These are phyloP conservation scores for Leptographium radiaticola DNA, from an alignment of 2,329 filamentous ascomycete genomes.

Conservation along the genomic window DNA sequence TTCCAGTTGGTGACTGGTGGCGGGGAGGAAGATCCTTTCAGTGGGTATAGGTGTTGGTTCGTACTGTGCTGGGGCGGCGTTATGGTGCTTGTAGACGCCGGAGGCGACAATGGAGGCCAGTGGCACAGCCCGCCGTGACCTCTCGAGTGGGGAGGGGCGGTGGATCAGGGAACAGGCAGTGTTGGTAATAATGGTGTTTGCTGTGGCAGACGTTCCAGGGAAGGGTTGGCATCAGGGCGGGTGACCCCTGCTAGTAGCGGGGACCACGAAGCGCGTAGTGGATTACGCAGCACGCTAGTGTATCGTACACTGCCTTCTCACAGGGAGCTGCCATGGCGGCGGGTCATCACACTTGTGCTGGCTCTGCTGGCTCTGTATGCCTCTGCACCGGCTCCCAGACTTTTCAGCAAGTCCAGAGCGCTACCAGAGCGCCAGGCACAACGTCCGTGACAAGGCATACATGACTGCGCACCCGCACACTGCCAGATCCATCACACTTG, in stretches of 20 bases:
- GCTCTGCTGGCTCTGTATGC: neutral
- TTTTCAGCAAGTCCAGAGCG: neutral
- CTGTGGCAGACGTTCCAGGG: conserved; percentile 4
- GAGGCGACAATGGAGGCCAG: neutral
- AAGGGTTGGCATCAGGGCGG: conserved; percentile 4
- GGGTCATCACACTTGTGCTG: conserved; percentile 5
- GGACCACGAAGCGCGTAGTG: conserved; percentile 9
- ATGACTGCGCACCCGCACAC: neutral
- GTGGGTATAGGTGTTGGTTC: neutral
- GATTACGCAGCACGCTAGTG: conserved; percentile 11
- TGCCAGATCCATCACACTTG: neutral
- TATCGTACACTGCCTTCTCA: neutral
- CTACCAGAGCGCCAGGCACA: neutral
- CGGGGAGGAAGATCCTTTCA: too few species aligned
- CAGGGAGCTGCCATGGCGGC: conserved; percentile 4
- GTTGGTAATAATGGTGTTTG: conserved; percentile 5
- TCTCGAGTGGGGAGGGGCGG: neutral
- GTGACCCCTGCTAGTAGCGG: conserved; percentile 10
- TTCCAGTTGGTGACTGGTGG: neutral
- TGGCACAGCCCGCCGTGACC: neutral
- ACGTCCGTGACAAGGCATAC: neutral
- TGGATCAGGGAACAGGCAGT: neutral
- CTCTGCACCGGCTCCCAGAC: neutral
- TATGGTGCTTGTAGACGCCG: neutral
- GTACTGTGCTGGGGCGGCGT: neutral